Evolutionary conservation across 768 basidiomycete genomes (phyloP), one percentile per base, ranked within the genome.

Genomic region (Termitomyces sp.): DNA sequence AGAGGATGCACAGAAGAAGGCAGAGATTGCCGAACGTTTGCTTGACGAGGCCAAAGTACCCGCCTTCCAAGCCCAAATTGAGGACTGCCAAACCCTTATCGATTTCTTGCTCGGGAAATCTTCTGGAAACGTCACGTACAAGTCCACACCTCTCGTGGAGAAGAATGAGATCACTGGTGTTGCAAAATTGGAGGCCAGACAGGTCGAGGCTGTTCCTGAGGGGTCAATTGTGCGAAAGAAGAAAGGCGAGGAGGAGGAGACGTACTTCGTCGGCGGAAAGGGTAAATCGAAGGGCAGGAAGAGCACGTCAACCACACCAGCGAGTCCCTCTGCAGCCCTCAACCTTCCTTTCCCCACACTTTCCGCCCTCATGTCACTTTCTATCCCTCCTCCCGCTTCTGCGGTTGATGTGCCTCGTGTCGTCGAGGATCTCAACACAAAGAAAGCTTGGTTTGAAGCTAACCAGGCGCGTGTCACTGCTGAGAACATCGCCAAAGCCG

Each of bases 1-100:
- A 24, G 87, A 88, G 68, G 94, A 94, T 69, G 80, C 85, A 33
- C 81, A 84, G 67, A 93, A 90, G 78, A 89, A 84, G 70, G 76
- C 87, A 72, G 93, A 94, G 69, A 79, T 88, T 59, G 88, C 84
- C 11, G 83, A 89, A 64, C 87, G 85, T 41, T 71, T 98, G 49
- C 86, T 90, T 54, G 97, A 99, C 60, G 95, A 98, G 70, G 97
- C 97, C 24, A 84, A 87, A 59, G 68, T 81, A 24, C 95, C 97
- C 30, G 97, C 97, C 0, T 98, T 84, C 81, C 91, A 93, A 67
- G 80, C 86, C 55, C 86, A 98, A 70, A 94, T 99, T 66, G 93
- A 98, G 76, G 97, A 98, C 70, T 98, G 95, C 76, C 89, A 92
- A 68, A 96, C 90, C 4, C 84, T 97, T 63, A 88, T 96, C 69